Base-by-base conservation (phyloP, 495 filamentous ascomycete genomes). In the Platismatia glauca region DNA sequence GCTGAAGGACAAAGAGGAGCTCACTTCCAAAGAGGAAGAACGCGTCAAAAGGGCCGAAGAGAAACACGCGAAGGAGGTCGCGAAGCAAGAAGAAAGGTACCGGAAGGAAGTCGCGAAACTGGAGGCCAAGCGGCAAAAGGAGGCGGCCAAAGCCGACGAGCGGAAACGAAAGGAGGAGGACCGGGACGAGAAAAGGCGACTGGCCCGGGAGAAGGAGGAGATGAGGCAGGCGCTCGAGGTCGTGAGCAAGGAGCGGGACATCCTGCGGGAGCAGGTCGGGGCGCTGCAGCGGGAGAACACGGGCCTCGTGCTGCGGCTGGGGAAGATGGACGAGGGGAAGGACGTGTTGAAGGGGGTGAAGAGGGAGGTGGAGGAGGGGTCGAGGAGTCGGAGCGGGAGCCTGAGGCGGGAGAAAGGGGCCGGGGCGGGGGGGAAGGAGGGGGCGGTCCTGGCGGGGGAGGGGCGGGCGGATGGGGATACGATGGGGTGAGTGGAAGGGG, bases 211-310 rank as follows among this genome's bases (percentile, higher is more conserved):
- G 41, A 81, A 84, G 64, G 77, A 81, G 6, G 84, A 88, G 68
- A 75, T 83, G 52, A 79, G 76, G 57, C 70, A 73, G 16, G 83
- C 85, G 71, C 71, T 86, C 8, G 79, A 82, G 29, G 74, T 80
- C 24, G 73, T 88, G 60, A 72, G 77, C 35, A 78, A 74, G 63
- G 81, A 90, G 74, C 77, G 84, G 31, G 78, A 88, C 63, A 81
- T 86, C 33, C 75, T 89, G 65, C 76, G 77, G 35, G 81, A 83
- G 64, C 76, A 85, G 70, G 79, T 90, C 37, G 76, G 82, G 13
- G 78, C 82, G 55, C 69, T 91, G 67, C 87, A 91, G 74, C 73
- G 71, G 39, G 84, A 89, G 79, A 89, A 90, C 69, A 75, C 73
- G 12, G 74, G 61, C 59, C 60, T 81, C 60, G 70, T 70, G 57